Percentiles rank a stretch among this genome's conserved stretches.
Evolutionary conservation across 345 rosid species (phyloP).

Genomic region (Kandelia obovata): DNA sequence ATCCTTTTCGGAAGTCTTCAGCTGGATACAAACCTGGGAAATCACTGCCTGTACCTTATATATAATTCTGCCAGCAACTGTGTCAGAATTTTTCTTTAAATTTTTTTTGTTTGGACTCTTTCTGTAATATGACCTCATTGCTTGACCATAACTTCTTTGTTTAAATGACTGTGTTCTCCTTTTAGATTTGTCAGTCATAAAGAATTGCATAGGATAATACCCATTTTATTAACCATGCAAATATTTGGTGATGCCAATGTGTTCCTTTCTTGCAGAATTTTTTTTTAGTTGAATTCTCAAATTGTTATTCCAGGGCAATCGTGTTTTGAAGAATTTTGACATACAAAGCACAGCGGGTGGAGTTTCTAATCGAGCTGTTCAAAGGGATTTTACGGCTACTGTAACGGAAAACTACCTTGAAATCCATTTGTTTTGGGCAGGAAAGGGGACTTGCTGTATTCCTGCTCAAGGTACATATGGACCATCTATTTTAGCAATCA

Average conservation of each 20-base stretch:
- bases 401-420: constrained; percentile 33
- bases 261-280: neutral
- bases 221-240: too few species aligned
- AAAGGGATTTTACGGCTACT: constrained; percentile 1
- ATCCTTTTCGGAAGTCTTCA: too few species aligned
- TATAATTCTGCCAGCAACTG: too few species aligned
- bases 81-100: too few species aligned
- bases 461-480: constrained; percentile 32
- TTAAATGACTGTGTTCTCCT: too few species aligned
- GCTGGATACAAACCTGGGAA: too few species aligned
- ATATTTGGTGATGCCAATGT: neutral
- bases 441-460: constrained; percentile 38
- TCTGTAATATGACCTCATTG: too few species aligned
- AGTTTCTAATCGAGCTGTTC: constrained; percentile 20
- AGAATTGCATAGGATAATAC: too few species aligned
- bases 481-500: constrained; percentile 41
- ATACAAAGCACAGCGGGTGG: constrained; percentile 32
- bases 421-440: constrained; percentile 37
- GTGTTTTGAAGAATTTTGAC: constrained; percentile 33
- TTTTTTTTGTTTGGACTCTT: too few species aligned
- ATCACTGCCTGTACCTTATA: too few species aligned
- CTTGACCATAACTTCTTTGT: too few species aligned
- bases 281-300: neutral
- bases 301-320: constrained; percentile 22
- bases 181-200: too few species aligned